Percentiles rank a stretch among this genome's conserved stretches.
These are phyloP conservation scores for Globisporangium polare DNA, from an alignment of 352 stramenopile species.

Conservation along the genomic window DNA sequence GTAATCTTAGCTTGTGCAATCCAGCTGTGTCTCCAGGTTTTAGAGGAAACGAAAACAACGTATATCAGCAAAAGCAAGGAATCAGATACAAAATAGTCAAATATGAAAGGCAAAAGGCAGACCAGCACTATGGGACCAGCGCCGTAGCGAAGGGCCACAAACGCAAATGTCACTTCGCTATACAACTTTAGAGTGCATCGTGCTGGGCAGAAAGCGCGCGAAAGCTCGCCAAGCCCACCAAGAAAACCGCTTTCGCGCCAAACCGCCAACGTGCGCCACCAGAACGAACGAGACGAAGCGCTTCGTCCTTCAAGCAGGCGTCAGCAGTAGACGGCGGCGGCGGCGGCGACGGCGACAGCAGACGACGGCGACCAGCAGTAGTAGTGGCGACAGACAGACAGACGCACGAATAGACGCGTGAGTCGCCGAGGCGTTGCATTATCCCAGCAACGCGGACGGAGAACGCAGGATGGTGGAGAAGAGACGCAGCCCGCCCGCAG, in stretches of 20 bases:
- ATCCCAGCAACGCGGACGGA: neutral
- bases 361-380: no score
- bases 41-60: no score
- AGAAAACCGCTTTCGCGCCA: constrained; percentile 1
- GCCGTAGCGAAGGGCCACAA: neutral
- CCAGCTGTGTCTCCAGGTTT: no score
- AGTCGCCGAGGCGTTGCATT: neutral
- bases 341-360: neutral
- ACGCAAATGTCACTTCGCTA: neutral
- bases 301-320: neutral
- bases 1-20: no score
- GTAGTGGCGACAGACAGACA: no score
- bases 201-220: neutral
- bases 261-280: neutral
- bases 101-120: neutral
- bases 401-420: neutral
- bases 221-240: neutral
- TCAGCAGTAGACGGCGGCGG: neutral
- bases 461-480: constrained; percentile 46
- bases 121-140: neutral
- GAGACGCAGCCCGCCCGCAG: constrained; percentile 25
- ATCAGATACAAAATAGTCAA: neutral
- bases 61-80: neutral
- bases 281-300: neutral
- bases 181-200: neutral